phyloP scores from a whole-genome alignment of 108 stramenopile species.

The Ochromonas danica region DNA sequence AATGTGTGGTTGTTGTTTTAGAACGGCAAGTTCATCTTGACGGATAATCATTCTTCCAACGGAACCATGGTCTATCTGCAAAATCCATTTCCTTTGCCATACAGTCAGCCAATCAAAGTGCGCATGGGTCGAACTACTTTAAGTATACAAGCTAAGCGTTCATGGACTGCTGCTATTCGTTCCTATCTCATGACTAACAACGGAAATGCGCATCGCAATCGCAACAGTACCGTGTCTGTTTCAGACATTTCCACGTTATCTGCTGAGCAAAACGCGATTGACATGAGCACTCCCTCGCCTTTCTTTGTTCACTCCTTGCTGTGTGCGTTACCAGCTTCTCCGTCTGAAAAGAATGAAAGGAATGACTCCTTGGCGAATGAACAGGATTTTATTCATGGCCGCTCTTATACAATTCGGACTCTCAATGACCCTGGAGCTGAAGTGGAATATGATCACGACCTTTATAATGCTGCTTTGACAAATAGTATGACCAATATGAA shows the following conservation, averaged over 20 bases:
- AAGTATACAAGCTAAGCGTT: constrained; percentile 74
- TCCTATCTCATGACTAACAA: not conserved
- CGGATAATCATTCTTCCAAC: constrained; percentile 79
- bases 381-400: no score
- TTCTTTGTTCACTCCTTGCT: not conserved
- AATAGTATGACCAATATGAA: no score
- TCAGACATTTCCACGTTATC: no score
- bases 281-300: not conserved
- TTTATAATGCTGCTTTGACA: no score
- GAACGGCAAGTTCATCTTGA: constrained; percentile 83
- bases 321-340: not conserved
- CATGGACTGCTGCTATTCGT: constrained; percentile 36
- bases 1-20: constrained; percentile 37
- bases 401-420: no score
- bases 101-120: constrained; percentile 52
- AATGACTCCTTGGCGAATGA: no score
- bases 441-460: no score
- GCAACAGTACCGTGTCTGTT: no score
- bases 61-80: constrained; percentile 79
- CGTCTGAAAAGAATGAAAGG: not conserved
- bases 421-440: no score
- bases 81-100: constrained; percentile 73
- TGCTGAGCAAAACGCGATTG: not conserved
- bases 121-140: constrained; percentile 49
- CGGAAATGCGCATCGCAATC: not conserved